A percentile compares a stretch with the other conserved stretches of the same genome.
These are phyloP conservation scores for Penicillium sp. DNA, from an alignment of 2,329 filamentous ascomycete species.

Conservation along the genomic window DNA sequence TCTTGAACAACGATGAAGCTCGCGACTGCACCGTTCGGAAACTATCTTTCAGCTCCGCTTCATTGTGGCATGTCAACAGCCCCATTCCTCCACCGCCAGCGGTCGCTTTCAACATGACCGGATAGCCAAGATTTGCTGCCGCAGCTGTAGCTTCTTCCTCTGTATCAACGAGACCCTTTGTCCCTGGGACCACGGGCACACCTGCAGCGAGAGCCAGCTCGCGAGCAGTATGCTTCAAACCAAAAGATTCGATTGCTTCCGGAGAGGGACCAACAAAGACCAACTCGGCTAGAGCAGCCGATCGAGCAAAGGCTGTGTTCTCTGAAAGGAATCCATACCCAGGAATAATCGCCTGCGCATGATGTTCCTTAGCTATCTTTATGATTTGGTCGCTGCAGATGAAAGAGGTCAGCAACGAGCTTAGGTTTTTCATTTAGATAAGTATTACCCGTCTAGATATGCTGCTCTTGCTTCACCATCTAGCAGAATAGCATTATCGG, in stretches of 20 bases:
- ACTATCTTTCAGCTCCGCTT: background rate
- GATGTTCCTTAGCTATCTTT: background rate
- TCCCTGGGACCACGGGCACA: background rate
- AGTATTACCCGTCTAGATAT: background rate
- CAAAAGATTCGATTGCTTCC: background rate
- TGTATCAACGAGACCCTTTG: background rate
- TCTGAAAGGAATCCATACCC: background rate
- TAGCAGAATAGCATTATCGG: no score
- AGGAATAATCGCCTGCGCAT: background rate
- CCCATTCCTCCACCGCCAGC: background rate
- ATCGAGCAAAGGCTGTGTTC: background rate
- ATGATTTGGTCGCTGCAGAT: background rate
- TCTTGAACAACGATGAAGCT: constrained; percentile 66
- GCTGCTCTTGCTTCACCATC: background rate
- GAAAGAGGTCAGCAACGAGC: background rate
- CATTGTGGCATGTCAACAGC: background rate
- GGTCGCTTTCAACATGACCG: background rate
- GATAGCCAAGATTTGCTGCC: background rate
- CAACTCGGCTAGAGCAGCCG: background rate
- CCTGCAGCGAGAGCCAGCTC: background rate
- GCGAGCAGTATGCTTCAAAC: background rate
- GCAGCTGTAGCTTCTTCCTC: background rate
- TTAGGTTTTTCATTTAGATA: background rate
- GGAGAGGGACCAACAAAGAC: background rate
- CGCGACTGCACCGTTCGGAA: background rate